Evolutionary conservation across 192 early-diverging fungal species (phyloP), one percentile per base, ranked within the genome.

Genomic region (Backusella circina): DNA sequence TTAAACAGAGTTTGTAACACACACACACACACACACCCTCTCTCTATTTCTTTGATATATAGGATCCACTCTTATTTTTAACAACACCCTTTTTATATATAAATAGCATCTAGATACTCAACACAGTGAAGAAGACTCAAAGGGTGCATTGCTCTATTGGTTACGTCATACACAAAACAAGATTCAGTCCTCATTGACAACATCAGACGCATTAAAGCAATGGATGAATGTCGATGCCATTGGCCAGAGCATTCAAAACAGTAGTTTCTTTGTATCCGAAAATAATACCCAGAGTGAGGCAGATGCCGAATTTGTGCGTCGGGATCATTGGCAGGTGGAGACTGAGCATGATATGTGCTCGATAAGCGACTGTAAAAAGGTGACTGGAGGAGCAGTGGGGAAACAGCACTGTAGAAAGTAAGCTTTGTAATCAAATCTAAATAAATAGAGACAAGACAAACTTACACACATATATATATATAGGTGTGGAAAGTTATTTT

Each of bases 391-490:
- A 39, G 74, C 74, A 51, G 51, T 73, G 51, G 88, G 89, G 28
- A 87, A 84, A 21, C 85, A 89, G 32, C 82, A 90, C 67, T 90
- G 89, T 54, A 76, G 82, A 65, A 77, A 82, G 86, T 88, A 82
- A 51, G 68, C 3, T 15, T n/a, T 41, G 3, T 41, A 6, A 37
- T 10, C 36, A 37, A 37, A 37, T 10, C 36, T 41, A 1, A 16
- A 4, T 41, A 18, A 16, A 16, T 41, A 41, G 0, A 2, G 2
- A 12, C n/a, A 64, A 13, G n/a, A 13, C 57, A 26, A 8, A 23
- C 23, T n/a, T n/a, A 23, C 23, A n/a, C 23, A 57, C 23, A 37
- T 15, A 41, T 15, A 3, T 13, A 10, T 79, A 80, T n/a, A 3
- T 26, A 61, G 54, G n/a, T 61, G 54, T 68, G 91, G 91, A 0